Percentiles rank a stretch among this genome's conserved stretches.
Evolutionary conservation across 129 eudicot genomes (phyloP).

Genomic region (Dittrichia graveolens): DNA sequence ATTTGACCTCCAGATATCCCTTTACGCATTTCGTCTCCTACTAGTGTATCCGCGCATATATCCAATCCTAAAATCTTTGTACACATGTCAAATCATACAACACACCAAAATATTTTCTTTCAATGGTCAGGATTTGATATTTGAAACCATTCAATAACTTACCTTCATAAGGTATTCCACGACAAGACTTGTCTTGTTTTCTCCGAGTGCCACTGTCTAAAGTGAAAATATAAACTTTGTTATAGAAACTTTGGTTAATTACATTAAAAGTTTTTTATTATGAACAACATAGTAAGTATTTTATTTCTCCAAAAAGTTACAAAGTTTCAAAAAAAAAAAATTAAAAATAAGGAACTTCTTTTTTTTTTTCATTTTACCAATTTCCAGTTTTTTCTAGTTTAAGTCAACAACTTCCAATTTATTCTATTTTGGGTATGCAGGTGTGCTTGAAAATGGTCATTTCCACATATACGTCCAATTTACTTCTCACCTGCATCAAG

Average conservation of each 20-base stretch:
- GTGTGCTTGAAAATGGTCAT: neutral
- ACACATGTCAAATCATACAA: conserved; percentile 45
- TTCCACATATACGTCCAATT: too few species aligned
- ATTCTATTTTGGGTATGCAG: neutral
- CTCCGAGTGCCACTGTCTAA: conserved; percentile 86
- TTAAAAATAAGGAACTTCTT: too few species aligned
- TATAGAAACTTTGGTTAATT: neutral
- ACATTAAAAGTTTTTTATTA: neutral
- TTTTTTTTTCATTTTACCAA: neutral
- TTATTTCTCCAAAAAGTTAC: neutral
- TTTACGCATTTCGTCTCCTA: conserved; percentile 93
- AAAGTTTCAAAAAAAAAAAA: neutral
- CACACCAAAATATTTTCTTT: neutral
- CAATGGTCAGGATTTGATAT: conserved; percentile 3
- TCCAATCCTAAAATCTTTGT: conserved; percentile 89
- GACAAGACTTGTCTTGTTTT: conserved; percentile 67
- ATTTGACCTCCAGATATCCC: conserved; percentile 97
- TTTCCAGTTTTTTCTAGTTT: neutral
- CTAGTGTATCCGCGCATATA: conserved; percentile 81
- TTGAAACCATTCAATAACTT: conserved; percentile 22
- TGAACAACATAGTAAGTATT: neutral
- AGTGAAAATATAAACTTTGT: conserved; percentile 38
- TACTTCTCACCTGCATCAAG: too few species aligned
- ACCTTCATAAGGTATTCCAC: conserved; percentile 91
- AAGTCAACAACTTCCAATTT: neutral